Evolutionary conservation across 345 rosid genomes (phyloP).

Genomic region (Populus euphratica): DNA sequence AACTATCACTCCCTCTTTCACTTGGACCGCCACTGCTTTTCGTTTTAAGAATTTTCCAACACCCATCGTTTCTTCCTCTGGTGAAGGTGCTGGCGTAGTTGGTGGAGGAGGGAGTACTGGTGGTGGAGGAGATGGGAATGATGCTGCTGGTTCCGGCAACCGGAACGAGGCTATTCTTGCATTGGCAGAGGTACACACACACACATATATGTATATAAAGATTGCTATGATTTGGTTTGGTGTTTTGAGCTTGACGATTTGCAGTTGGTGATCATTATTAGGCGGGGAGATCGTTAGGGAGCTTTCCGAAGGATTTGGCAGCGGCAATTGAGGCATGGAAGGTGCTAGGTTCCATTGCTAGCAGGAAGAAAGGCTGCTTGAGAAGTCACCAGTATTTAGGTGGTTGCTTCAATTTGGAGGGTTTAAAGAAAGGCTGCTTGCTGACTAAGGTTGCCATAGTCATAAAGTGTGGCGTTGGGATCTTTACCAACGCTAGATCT

Average conservation of each 20-base stretch:
- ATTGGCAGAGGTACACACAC: slow-evolving; percentile 37
- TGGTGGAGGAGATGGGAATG: slow-evolving; percentile 19
- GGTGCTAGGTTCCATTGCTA: slow-evolving; percentile 48
- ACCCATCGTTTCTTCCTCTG: slow-evolving; percentile 25
- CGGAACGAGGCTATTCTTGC: slow-evolving; percentile 43
- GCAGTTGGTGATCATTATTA: slow-evolving; percentile 8
- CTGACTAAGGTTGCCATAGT: slow-evolving; percentile 63
- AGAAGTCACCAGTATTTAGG: slow-evolving; percentile 41
- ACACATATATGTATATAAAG: too few relatives aligned
- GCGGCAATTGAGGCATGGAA: slow-evolving; percentile 50
- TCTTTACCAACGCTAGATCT: slow-evolving; percentile 57
- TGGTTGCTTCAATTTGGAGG: slow-evolving; percentile 68
- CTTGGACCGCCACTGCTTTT: not conserved
- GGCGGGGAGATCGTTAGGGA: slow-evolving; percentile 50
- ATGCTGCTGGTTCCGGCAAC: slow-evolving; percentile 33
- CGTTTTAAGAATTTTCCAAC: not conserved
- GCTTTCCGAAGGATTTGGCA: slow-evolving; percentile 61
- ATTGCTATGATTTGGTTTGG: not conserved
- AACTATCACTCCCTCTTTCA: slow-evolving; percentile 5
- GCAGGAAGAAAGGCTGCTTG: slow-evolving; percentile 34
- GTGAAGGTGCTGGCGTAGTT: slow-evolving; percentile 20
- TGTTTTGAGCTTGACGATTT: not conserved
- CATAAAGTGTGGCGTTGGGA: slow-evolving; percentile 58
- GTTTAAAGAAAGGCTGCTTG: slow-evolving; percentile 62
- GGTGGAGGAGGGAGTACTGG: slow-evolving; percentile 15